Evolutionary conservation across 441 rosid genomes (phyloP).

Genomic region (Capsella rubella): DNA sequence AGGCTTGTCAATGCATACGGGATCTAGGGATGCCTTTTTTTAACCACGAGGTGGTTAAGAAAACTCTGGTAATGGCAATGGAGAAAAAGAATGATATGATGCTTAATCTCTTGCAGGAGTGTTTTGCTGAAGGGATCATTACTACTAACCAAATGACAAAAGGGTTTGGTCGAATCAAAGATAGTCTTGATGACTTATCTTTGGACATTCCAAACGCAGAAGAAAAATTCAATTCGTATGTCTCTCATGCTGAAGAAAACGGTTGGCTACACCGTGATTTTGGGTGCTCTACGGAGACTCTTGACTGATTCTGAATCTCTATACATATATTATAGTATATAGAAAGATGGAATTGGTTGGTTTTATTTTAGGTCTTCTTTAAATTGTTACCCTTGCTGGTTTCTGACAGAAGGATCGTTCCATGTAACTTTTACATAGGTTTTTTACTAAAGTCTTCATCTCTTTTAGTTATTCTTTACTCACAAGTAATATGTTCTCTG

Average conservation of each 20-base stretch:
- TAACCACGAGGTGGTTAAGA: not conserved
- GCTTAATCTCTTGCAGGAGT: slow-evolving; percentile 1
- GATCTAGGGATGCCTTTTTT: slow-evolving; percentile 1
- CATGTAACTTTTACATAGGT: not conserved
- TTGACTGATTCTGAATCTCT: not conserved
- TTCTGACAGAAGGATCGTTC: no score
- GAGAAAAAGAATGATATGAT: not conserved
- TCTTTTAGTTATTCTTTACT: not conserved
- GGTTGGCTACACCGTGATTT: not conserved
- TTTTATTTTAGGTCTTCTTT: no score
- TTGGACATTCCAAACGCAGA: not conserved
- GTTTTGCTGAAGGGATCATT: not conserved
- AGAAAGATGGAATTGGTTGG: no score
- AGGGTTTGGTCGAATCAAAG: slow-evolving; percentile 1
- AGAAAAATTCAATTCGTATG: not conserved
- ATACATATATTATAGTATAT: no score
- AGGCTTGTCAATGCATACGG: slow-evolving; percentile 2
- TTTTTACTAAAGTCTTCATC: no score
- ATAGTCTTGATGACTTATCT: not conserved
- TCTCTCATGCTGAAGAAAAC: not conserved
- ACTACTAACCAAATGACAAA: not conserved
- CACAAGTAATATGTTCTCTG: not conserved
- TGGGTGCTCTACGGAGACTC: not conserved
- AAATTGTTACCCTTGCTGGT: no score
- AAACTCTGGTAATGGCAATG: not conserved